Evolutionary conservation across 352 stramenopile species (phyloP).

Genomic region (Pythium vanterpoolii): DNA sequence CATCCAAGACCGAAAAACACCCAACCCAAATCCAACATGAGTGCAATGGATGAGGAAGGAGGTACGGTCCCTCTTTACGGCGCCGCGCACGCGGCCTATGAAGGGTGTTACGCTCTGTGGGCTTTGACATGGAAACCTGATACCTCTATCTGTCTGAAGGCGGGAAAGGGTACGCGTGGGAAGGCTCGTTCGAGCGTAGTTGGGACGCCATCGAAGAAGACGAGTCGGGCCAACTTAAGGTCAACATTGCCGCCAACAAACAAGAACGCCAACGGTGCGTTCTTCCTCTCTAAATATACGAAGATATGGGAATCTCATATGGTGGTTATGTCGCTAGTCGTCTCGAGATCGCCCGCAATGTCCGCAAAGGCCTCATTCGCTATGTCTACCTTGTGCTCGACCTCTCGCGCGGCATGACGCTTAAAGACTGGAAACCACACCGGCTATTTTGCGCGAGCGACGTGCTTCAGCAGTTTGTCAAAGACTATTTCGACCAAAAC

Average conservation of each 20-base stretch:
- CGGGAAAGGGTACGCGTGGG: conserved; percentile 75
- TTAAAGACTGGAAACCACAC: conserved; percentile 87
- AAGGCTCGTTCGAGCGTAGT: conserved; percentile 78
- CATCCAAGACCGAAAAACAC: neutral
- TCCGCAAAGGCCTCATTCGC: conserved; percentile 82
- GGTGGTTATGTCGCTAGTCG: conserved; percentile 32
- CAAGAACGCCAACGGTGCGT: conserved; percentile 71
- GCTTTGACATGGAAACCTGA: neutral
- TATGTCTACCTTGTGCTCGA: conserved; percentile 86
- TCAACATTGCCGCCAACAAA: conserved; percentile 55
- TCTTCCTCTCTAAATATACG: neutral
- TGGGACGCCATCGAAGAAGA: conserved; percentile 88
- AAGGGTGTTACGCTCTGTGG: neutral
- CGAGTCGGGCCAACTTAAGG: conserved; percentile 77
- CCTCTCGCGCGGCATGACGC: conserved; percentile 82
- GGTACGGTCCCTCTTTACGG: conserved; percentile 7
- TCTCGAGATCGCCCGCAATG: conserved; percentile 80
- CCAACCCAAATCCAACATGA: neutral
- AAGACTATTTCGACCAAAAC: conserved; percentile 94
- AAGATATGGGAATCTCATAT: too few species aligned
- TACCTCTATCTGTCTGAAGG: conserved; percentile 3
- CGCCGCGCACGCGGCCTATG: neutral
- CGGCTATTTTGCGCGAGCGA: conserved; percentile 61
- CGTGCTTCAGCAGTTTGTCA: conserved; percentile 82
- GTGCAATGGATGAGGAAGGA: conserved; percentile 24